phyloP scores from a whole-genome alignment of 768 basidiomycete species.

The Tricholoma matsutake region DNA sequence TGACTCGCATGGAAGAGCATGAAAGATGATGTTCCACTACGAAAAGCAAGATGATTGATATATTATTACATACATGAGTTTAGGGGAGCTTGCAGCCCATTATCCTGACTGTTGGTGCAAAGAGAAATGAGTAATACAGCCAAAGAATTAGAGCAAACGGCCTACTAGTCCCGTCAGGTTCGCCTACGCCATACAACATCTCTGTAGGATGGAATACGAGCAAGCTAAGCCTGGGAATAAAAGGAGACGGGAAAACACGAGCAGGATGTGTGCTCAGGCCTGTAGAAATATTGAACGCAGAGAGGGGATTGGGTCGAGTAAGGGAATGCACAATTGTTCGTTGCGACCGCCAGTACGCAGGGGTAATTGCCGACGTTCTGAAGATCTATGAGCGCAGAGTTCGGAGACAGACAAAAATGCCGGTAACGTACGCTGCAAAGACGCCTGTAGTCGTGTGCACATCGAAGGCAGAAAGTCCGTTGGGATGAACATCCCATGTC shows the following conservation, averaged over 20 bases:
- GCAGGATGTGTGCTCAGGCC: slow-evolving; percentile 54
- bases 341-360: slow-evolving; percentile 64
- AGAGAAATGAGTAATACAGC: slow-evolving; percentile 5
- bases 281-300: slow-evolving; percentile 48
- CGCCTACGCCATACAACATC: slow-evolving; percentile 77
- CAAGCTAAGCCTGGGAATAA: slow-evolving; percentile 59
- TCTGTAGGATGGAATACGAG: slow-evolving; percentile 82
- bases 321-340: slow-evolving; percentile 61
- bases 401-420: neutral
- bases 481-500: slow-evolving; percentile 61
- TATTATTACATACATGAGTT: slow-evolving; percentile 12
- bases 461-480: slow-evolving; percentile 82
- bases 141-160: neutral
- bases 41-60: slow-evolving; percentile 16
- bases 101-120: slow-evolving; percentile 42
- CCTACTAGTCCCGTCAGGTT: slow-evolving; percentile 65
- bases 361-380: slow-evolving; percentile 60
- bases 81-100: slow-evolving; percentile 51
- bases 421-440: slow-evolving; percentile 71
- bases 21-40: neutral
- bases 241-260: slow-evolving; percentile 53
- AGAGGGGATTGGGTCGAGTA: slow-evolving; percentile 34
- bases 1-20: neutral
- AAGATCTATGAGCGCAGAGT: slow-evolving; percentile 7
- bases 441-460: slow-evolving; percentile 81